Conservation (phyloP, 2,329 filamentous ascomycete species). For the Orbilia brochopaga region DNA sequence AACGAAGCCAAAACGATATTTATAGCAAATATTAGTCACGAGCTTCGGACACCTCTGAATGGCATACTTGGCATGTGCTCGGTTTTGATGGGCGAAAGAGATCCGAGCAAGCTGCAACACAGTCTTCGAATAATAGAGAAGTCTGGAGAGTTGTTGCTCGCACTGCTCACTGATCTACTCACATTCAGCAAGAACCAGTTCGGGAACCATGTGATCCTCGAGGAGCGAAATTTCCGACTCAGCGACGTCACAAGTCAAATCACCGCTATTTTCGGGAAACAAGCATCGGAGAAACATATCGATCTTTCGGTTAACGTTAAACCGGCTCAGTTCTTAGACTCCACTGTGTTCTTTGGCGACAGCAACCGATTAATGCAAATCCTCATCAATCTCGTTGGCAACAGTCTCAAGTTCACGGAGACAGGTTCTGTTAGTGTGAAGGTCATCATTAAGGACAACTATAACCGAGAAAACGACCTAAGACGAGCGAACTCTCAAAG, state of each 20-base stretch:
- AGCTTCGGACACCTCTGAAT: slow-evolving; percentile 92
- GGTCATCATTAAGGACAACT: slow-evolving; percentile 60
- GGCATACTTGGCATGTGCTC: slow-evolving; percentile 94
- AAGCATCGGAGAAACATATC: slow-evolving; percentile 79
- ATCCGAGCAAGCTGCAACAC: slow-evolving; percentile 76
- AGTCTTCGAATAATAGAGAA: slow-evolving; percentile 88
- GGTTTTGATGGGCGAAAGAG: slow-evolving; percentile 89
- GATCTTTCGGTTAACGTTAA: slow-evolving; percentile 73
- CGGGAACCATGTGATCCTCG: slow-evolving; percentile 76
- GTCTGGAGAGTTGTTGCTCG: slow-evolving; percentile 80
- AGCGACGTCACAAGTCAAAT: slow-evolving; percentile 85
- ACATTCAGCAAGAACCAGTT: slow-evolving; percentile 97
- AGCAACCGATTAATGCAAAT: slow-evolving; percentile 89
- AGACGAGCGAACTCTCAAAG: slow-evolving; percentile 43
- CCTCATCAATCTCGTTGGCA: slow-evolving; percentile 91
- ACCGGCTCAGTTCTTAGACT: slow-evolving; percentile 68
- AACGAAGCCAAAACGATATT: slow-evolving; percentile 98
- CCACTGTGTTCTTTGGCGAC: slow-evolving; percentile 84
- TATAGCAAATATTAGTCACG: slow-evolving; percentile 88
- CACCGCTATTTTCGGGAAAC: slow-evolving; percentile 85
- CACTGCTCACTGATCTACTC: slow-evolving; percentile 84
- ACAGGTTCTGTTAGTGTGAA: slow-evolving; percentile 76
- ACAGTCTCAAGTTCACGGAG: slow-evolving; percentile 86
- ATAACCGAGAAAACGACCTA: slow-evolving; percentile 23
- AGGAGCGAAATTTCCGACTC: slow-evolving; percentile 83